phyloP scores from a whole-genome alignment of 78 protist genomes.

The Protostelium mycophagum region DNA sequence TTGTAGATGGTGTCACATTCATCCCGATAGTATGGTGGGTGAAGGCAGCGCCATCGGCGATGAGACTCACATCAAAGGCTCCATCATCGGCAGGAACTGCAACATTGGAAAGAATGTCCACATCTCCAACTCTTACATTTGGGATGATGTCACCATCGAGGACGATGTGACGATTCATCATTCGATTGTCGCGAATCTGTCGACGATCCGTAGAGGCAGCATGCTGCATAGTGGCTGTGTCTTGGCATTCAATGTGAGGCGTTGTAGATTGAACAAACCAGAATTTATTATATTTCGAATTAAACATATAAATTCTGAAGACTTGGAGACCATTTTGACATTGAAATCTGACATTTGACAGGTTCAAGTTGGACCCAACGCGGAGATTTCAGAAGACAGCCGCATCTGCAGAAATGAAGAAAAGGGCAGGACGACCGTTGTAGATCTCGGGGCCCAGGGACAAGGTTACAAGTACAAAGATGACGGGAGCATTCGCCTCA shows the following conservation, averaged over 20 bases:
- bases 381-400: neutral
- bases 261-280: neutral
- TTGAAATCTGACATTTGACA: constrained; percentile 22
- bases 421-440: too few species aligned
- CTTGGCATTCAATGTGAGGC: constrained; percentile 45
- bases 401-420: too few species aligned
- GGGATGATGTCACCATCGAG: constrained; percentile 61
- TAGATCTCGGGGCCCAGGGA: too few species aligned
- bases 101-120: constrained; percentile 52
- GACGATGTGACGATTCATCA: constrained; percentile 23
- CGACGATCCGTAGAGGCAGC: neutral
- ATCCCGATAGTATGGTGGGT: constrained; percentile 39
- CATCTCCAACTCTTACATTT: constrained; percentile 56
- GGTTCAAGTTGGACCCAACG: neutral
- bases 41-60: constrained; percentile 9
- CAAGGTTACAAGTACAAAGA: too few species aligned
- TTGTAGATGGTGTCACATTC: neutral
- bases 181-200: constrained; percentile 39
- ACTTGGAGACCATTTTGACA: neutral
- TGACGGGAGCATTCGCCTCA: neutral
- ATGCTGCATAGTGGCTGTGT: constrained; percentile 30
- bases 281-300: neutral
- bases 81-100: constrained; percentile 66
- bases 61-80: constrained; percentile 12
- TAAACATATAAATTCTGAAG: too few species aligned